Percentiles rank a stretch among this genome's conserved stretches.
Evolutionary conservation across 495 filamentous ascomycete genomes (phyloP).

Genomic region (Aspergillus homomorphus): DNA sequence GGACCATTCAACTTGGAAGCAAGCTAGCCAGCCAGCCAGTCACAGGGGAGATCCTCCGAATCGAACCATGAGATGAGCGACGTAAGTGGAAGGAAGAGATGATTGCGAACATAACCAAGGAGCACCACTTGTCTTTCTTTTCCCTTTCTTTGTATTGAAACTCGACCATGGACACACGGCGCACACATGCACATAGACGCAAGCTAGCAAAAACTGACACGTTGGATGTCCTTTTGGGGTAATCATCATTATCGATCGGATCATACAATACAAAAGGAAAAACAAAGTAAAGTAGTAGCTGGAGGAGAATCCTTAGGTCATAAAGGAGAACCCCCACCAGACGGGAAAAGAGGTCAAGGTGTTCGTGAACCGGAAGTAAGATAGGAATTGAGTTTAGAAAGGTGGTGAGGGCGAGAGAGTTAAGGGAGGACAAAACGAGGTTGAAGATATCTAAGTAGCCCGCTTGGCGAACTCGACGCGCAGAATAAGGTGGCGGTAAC

Average conservation of each 20-base stretch:
- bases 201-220: slow-evolving; percentile 36
- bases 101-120: no score
- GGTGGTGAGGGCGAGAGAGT: slow-evolving; percentile 25
- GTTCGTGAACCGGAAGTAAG: slow-evolving; percentile 22
- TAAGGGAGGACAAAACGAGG: slow-evolving; percentile 18
- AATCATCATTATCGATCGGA: slow-evolving; percentile 46
- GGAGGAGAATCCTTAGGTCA: slow-evolving; percentile 24
- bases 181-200: neutral
- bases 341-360: slow-evolving; percentile 31
- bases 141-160: slow-evolving; percentile 32
- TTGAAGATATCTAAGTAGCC: slow-evolving; percentile 47
- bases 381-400: slow-evolving; percentile 24
- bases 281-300: slow-evolving; percentile 17
- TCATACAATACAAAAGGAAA: slow-evolving; percentile 46
- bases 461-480: slow-evolving; percentile 92
- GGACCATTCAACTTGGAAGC: neutral
- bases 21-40: neutral
- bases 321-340: slow-evolving; percentile 33
- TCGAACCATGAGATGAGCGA: neutral
- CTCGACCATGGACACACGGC: slow-evolving; percentile 19
- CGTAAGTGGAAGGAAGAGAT: no score
- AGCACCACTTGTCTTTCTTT: neutral
- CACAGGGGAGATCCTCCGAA: neutral
- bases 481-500: slow-evolving; percentile 86
- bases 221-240: slow-evolving; percentile 32